phyloP scores from a whole-genome alignment of 768 basidiomycete species.

The Mycena belliarum region DNA sequence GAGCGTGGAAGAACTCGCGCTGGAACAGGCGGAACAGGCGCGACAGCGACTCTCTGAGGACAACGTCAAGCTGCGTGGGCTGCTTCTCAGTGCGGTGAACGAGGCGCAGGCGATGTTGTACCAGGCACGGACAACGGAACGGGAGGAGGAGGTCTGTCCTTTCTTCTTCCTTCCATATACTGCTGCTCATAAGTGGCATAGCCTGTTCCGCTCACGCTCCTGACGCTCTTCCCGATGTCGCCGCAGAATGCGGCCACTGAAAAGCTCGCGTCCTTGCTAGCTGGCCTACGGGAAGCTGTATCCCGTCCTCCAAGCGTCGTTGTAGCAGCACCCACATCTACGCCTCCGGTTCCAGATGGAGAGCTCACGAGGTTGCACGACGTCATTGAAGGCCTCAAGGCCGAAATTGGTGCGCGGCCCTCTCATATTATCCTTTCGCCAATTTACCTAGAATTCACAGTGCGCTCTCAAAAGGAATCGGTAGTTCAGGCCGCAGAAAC shows the following conservation, averaged over 20 bases:
- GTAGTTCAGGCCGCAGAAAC: slow-evolving; percentile 43
- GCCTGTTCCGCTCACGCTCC: slow-evolving; percentile 47
- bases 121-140: slow-evolving; percentile 40
- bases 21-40: slow-evolving; percentile 74
- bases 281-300: slow-evolving; percentile 38
- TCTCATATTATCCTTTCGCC: background rate
- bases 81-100: slow-evolving; percentile 65
- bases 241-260: slow-evolving; percentile 51
- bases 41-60: slow-evolving; percentile 63
- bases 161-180: slow-evolving; percentile 6
- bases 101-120: slow-evolving; percentile 60
- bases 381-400: slow-evolving; percentile 50
- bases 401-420: slow-evolving; percentile 56
- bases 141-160: slow-evolving; percentile 47
- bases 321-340: slow-evolving; percentile 21
- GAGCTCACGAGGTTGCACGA: slow-evolving; percentile 54
- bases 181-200: slow-evolving; percentile 23
- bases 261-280: slow-evolving; percentile 46
- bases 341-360: slow-evolving; percentile 30
- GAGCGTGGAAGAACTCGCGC: slow-evolving; percentile 61
- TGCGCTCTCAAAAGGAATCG: slow-evolving; percentile 48
- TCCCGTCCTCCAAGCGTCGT: slow-evolving; percentile 29
- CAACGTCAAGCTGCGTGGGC: slow-evolving; percentile 58
- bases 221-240: slow-evolving; percentile 55
- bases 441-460: slow-evolving; percentile 33